These are phyloP conservation scores for Pyrus communis DNA, from an alignment of 306 rosid genomes.

Conservation along the genomic window DNA sequence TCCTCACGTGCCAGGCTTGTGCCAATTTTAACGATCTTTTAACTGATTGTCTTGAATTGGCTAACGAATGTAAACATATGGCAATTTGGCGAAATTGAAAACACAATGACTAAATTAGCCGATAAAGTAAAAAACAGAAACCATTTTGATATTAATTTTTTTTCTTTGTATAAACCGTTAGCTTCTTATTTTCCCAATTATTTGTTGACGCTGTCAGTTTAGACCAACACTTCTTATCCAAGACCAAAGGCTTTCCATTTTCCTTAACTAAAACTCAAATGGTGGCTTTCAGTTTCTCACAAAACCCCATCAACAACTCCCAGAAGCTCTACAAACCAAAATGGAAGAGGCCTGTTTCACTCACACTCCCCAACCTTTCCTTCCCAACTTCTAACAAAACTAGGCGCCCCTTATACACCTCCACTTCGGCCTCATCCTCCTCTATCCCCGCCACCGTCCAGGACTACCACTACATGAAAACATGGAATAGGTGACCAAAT, in stretches of 20 bases:
- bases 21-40: too few species aligned
- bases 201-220: too few species aligned
- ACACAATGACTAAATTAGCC: too few species aligned
- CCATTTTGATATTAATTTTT: too few species aligned
- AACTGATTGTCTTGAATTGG: too few species aligned
- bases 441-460: slow-evolving; percentile 40
- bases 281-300: slow-evolving; percentile 14
- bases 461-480: neutral
- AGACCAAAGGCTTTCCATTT: neutral
- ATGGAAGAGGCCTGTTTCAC: neutral
- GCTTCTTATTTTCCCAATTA: too few species aligned
- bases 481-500: too few species aligned
- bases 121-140: too few species aligned
- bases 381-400: slow-evolving; percentile 7
- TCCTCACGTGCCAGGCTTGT: too few species aligned
- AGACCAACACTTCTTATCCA: neutral
- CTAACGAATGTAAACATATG: too few species aligned
- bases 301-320: slow-evolving; percentile 15
- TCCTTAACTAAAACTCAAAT: neutral
- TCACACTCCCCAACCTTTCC: neutral
- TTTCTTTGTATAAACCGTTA: too few species aligned
- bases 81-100: too few species aligned
- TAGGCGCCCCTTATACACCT: neutral
- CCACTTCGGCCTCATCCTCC: slow-evolving; percentile 31
- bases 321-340: slow-evolving; percentile 19